These are phyloP conservation scores for Starmera dryadoides DNA, from an alignment of 805 yeast species.

Conservation along the genomic window DNA sequence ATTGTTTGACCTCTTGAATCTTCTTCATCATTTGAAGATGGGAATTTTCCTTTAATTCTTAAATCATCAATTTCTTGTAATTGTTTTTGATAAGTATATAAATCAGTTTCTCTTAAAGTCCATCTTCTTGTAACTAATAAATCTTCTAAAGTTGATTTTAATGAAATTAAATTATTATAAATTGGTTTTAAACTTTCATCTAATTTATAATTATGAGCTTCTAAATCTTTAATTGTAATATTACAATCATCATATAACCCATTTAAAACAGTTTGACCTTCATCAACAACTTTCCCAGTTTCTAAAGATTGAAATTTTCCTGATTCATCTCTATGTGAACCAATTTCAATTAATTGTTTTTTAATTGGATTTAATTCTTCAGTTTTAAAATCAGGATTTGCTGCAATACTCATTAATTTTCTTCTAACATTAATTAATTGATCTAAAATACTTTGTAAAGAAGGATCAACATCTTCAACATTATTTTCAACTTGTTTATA, in stretches of 20 bases:
- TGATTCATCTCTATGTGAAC: conserved; percentile 42
- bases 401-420: conserved; percentile 45
- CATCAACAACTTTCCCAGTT: conserved; percentile 24
- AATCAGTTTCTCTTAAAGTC: conserved; percentile 95
- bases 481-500: conserved; percentile 50
- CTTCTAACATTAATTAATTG: conserved; percentile 58
- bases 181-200: conserved; percentile 49
- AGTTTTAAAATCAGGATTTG: conserved; percentile 28
- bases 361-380: conserved; percentile 26
- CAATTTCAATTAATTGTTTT: conserved; percentile 34
- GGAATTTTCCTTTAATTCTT: conserved; percentile 57
- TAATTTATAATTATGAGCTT: conserved; percentile 33
- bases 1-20: conserved; percentile 50
- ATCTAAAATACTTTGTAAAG: conserved; percentile 45
- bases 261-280: conserved; percentile 47
- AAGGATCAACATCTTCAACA: conserved; percentile 45
- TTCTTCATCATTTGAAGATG: conserved; percentile 16
- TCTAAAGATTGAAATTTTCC: conserved; percentile 44
- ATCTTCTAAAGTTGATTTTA: conserved; percentile 73
- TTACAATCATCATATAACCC: conserved; percentile 82
- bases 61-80: conserved; percentile 68
- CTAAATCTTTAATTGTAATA: conserved; percentile 62
- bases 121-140: conserved; percentile 89
- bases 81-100: conserved; percentile 72
- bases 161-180: conserved; percentile 54